Evolutionary conservation across 2,329 filamentous ascomycete species (phyloP).

Genomic region (Diaporthe longicolla): DNA sequence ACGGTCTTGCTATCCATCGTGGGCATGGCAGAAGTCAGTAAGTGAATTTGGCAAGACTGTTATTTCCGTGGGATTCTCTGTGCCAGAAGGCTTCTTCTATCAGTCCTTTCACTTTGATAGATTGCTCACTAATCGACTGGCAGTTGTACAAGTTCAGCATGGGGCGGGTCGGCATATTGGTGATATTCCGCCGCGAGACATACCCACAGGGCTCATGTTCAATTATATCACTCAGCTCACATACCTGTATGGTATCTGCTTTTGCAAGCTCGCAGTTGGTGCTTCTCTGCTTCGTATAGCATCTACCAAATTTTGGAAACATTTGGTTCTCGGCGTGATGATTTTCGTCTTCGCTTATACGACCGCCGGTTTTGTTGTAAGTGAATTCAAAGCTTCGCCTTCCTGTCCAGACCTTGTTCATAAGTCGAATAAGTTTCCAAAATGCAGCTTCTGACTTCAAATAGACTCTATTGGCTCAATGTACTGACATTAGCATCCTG

Average conservation of each 20-base stretch:
- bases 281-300: constrained; percentile 59
- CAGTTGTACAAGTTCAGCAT: constrained; percentile 21
- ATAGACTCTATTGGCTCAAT: constrained; percentile 62
- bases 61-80: not conserved
- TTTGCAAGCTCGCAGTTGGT: constrained; percentile 60
- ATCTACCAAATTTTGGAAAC: constrained; percentile 52
- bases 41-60: not conserved
- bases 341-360: constrained; percentile 53
- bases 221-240: constrained; percentile 61
- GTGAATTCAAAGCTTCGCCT: constrained; percentile 24
- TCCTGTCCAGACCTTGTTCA: not conserved
- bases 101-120: not conserved
- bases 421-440: not conserved
- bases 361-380: constrained; percentile 54
- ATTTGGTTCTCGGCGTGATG: constrained; percentile 56
- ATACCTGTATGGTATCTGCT: constrained; percentile 57
- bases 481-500: constrained; percentile 58
- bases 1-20: constrained; percentile 12
- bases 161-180: constrained; percentile 57
- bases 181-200: constrained; percentile 55
- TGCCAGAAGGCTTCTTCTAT: too few species aligned
- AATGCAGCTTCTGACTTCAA: constrained; percentile 2
- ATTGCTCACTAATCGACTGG: not conserved
- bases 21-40: constrained; percentile 19
- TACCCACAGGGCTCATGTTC: constrained; percentile 55